phyloP scores from a whole-genome alignment of 768 basidiomycete species.

The Clavulina sp. region DNA sequence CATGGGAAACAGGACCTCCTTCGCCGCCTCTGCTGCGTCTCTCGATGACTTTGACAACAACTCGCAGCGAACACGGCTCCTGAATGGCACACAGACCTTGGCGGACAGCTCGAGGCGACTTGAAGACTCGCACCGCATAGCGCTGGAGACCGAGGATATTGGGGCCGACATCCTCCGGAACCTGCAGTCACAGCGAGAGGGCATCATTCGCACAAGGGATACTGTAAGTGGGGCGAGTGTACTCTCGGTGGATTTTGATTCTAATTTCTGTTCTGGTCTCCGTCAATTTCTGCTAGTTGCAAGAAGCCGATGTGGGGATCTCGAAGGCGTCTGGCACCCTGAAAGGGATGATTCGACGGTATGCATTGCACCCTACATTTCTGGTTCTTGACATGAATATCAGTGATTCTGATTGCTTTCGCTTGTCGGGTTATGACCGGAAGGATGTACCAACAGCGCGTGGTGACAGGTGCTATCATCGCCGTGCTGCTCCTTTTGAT shows the following conservation, averaged over 20 bases:
- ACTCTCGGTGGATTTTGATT: neutral
- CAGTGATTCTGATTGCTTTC: constrained; percentile 14
- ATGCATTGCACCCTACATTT: constrained; percentile 16
- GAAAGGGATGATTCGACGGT: constrained; percentile 94
- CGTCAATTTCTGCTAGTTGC: constrained; percentile 34
- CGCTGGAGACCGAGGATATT: constrained; percentile 90
- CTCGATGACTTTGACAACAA: constrained; percentile 53
- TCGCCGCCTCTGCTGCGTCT: constrained; percentile 38
- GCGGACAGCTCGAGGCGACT: constrained; percentile 74
- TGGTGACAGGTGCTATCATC: constrained; percentile 76
- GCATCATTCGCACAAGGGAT: constrained; percentile 83
- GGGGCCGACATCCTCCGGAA: constrained; percentile 84
- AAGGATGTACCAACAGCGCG: constrained; percentile 96
- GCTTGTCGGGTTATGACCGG: neutral
- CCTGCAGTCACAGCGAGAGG: constrained; percentile 74
- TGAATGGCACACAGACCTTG: constrained; percentile 59
- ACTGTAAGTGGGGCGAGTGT: constrained; percentile 35
- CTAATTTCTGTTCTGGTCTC: neutral
- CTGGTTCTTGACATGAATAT: neutral
- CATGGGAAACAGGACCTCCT: constrained; percentile 12
- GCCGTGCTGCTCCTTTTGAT: constrained; percentile 72
- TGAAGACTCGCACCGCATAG: constrained; percentile 80
- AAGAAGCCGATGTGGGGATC: constrained; percentile 73
- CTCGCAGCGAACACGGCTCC: constrained; percentile 54
- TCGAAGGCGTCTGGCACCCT: constrained; percentile 83